A percentile compares a stretch with the other conserved stretches of the same genome.
These are phyloP conservation scores for Kwoniella heveanensis DNA, from an alignment of 768 basidiomycete genomes.

Conservation along the genomic window DNA sequence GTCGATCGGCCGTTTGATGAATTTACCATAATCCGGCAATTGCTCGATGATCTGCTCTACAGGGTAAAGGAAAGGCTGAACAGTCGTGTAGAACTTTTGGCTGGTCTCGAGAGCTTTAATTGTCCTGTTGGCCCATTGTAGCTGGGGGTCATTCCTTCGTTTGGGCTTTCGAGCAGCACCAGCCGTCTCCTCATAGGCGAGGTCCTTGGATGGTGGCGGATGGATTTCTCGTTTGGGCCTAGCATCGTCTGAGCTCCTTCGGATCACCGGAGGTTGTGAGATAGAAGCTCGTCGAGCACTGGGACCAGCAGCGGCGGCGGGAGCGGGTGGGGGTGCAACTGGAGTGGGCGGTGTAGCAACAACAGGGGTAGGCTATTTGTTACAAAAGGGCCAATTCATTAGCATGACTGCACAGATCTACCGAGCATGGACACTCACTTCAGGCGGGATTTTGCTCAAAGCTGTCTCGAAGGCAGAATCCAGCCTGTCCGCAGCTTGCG, in stretches of 20 bases:
- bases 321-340: conserved; percentile 28
- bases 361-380: conserved; percentile 20
- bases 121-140: conserved; percentile 77
- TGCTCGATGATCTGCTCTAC: conserved; percentile 71
- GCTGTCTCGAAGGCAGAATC: conserved; percentile 86
- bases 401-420: too few species aligned
- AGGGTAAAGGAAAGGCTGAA: conserved; percentile 87
- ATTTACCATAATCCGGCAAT: conserved; percentile 79
- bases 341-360: conserved; percentile 29
- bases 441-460: conserved; percentile 78
- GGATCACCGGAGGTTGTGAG: conserved; percentile 72
- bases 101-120: conserved; percentile 70
- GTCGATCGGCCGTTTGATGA: conserved; percentile 96
- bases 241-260: conserved; percentile 63
- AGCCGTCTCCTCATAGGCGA: conserved; percentile 72
- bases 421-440: conserved; percentile 72
- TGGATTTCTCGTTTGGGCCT: conserved; percentile 99
- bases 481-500: conserved; percentile 75
- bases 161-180: conserved; percentile 64
- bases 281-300: conserved; percentile 70
- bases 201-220: conserved; percentile 88
- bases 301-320: conserved; percentile 30
- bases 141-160: conserved; percentile 70
- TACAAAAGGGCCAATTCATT: background rate
- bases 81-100: conserved; percentile 73